A percentile compares a stretch with the other conserved stretches of the same genome.
These are phyloP conservation scores for Cladophialophora bantiana DNA, from an alignment of 2,329 filamentous ascomycete species.

Conservation along the genomic window DNA sequence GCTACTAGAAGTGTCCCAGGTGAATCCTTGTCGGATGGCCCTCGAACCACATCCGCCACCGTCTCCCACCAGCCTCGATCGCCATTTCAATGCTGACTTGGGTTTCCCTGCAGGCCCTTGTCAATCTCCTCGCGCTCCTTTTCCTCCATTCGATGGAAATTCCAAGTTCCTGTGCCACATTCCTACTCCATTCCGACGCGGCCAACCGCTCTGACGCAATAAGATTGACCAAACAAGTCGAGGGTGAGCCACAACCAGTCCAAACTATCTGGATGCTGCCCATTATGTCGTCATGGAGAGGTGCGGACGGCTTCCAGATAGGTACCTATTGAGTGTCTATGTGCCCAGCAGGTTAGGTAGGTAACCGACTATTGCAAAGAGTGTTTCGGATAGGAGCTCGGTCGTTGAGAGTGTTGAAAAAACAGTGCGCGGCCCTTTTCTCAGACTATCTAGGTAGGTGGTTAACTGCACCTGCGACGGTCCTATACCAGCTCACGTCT, in stretches of 20 bases:
- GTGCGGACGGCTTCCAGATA: background rate
- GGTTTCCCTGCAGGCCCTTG: background rate
- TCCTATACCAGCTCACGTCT: background rate
- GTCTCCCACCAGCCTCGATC: slow-evolving; percentile 4
- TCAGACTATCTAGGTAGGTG: background rate
- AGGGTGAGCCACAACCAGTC: slow-evolving; percentile 3
- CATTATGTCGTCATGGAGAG: slow-evolving; percentile 2
- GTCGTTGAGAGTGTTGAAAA: background rate
- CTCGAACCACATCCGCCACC: background rate
- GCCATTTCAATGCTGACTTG: slow-evolving; percentile 3
- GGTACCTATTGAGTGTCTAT: too few species aligned
- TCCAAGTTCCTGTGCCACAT: background rate
- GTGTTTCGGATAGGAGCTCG: background rate
- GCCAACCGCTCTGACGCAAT: slow-evolving; percentile 5
- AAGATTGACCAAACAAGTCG: background rate
- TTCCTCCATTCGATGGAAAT: background rate
- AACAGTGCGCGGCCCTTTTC: background rate
- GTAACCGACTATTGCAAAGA: background rate
- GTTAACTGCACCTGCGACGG: background rate
- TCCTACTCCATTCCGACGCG: background rate
- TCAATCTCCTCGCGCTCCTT: background rate
- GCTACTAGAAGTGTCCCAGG: background rate
- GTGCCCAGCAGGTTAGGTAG: background rate
- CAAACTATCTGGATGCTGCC: background rate
- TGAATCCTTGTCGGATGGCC: background rate